Conservation (phyloP, 2,329 filamentous ascomycete species). For the Fusarium bulbicola region DNA sequence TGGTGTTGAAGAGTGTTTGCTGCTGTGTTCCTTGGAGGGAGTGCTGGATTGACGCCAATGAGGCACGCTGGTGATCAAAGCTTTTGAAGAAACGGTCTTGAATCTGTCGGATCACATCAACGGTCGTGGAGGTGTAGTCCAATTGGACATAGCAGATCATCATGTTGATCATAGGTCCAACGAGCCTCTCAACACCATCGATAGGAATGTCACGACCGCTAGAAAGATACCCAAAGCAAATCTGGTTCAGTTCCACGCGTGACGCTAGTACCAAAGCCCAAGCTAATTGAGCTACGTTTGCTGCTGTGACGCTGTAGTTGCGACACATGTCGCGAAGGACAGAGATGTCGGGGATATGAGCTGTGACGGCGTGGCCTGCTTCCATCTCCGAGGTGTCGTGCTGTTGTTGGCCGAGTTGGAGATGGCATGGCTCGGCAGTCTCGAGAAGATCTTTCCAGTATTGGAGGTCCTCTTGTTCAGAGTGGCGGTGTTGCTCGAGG, state of each 20-base stretch:
- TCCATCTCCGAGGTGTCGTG: rapidly evolving
- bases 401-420: background rate
- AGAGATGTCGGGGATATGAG: background rate
- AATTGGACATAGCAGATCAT: background rate
- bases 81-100: background rate
- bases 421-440: background rate
- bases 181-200: background rate
- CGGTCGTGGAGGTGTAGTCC: background rate
- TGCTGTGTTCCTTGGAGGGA: background rate
- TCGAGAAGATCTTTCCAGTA: background rate
- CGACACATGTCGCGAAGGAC: background rate
- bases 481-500: background rate
- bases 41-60: rapidly evolving
- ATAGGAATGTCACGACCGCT: background rate
- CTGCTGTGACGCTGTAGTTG: background rate
- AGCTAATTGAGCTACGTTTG: background rate
- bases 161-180: background rate
- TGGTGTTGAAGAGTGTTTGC: background rate
- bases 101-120: background rate
- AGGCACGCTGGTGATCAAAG: background rate
- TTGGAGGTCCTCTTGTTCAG: background rate
- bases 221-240: background rate
- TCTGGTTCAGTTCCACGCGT: background rate
- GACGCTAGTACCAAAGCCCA: background rate
- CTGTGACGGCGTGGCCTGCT: background rate